phyloP scores from a whole-genome alignment of 169 alveolate genomes.

The Cyclospora cayetanensis region DNA sequence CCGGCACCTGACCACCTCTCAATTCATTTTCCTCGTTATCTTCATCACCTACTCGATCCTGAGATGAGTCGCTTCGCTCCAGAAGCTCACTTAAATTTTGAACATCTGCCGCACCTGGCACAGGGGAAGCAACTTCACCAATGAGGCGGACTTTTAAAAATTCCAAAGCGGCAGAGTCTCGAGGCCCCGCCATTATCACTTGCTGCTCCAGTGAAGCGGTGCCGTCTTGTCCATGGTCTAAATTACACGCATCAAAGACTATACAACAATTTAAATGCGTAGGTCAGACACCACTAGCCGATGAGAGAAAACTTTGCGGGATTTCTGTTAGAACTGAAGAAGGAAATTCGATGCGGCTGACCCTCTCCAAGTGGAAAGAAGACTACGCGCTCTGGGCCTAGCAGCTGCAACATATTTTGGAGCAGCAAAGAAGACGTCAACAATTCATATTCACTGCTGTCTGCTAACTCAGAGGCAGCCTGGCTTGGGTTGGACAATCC shows the following conservation, averaged over 20 bases:
- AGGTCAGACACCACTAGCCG: too few relatives aligned
- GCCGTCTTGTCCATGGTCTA: conserved; percentile 22
- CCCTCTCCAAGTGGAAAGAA: conserved; percentile 55
- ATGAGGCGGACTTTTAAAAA: conserved; percentile 23
- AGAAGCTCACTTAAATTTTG: conserved; percentile 41
- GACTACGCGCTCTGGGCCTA: conserved; percentile 49
- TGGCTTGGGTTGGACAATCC: background rate
- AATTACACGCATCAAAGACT: too few relatives aligned
- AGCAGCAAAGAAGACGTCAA: conserved; percentile 10
- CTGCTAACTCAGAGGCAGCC: conserved; percentile 10
- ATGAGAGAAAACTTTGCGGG: too few relatives aligned
- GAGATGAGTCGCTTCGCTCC: background rate
- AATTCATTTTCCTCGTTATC: background rate
- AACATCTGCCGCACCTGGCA: conserved; percentile 37
- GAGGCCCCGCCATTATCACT: conserved; percentile 58
- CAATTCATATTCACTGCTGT: background rate
- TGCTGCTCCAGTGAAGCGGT: conserved; percentile 20
- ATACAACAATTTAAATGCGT: too few relatives aligned
- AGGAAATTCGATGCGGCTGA: background rate
- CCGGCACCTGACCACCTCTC: background rate
- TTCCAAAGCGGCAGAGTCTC: conserved; percentile 36
- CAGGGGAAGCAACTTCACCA: conserved; percentile 49
- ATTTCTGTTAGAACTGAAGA: background rate
- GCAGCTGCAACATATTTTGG: conserved; percentile 29
- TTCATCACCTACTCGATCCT: background rate